Conservation (phyloP, 2,329 filamentous ascomycete genomes). For the Raffaelea ambrosiae region DNA sequence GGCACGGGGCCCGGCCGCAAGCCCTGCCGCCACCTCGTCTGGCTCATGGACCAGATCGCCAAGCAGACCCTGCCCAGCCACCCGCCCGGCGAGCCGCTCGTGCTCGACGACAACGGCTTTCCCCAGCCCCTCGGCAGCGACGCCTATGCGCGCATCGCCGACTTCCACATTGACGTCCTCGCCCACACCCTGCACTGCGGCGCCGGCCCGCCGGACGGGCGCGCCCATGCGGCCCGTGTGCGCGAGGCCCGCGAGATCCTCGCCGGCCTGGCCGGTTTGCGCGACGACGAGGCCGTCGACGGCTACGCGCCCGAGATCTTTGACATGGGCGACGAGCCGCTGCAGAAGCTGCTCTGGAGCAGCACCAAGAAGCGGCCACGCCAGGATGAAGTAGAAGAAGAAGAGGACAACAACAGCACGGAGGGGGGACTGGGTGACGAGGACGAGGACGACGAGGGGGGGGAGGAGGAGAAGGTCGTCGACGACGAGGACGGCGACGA, state of each 20-base stretch:
- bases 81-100: constrained; percentile 21
- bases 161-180: constrained; percentile 42
- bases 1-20: constrained; percentile 11
- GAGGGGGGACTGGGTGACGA: background rate
- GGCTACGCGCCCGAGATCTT: constrained; percentile 39
- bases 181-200: constrained; percentile 44
- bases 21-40: constrained; percentile 44
- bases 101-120: constrained; percentile 24
- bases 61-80: constrained; percentile 38
- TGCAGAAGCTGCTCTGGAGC: constrained; percentile 7
- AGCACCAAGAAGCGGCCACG: constrained; percentile 5
- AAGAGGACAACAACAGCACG: background rate
- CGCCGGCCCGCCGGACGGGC: constrained; percentile 22
- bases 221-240: constrained; percentile 28
- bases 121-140: constrained; percentile 12
- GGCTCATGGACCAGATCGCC: constrained; percentile 45
- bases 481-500: background rate
- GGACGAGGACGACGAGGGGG: background rate
- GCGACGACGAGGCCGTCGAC: constrained; percentile 29
- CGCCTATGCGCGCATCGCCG: constrained; percentile 35
- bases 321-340: constrained; percentile 12
- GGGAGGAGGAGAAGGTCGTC: background rate
- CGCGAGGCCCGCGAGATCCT: constrained; percentile 44
- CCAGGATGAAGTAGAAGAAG: constrained; percentile 10
- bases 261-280: constrained; percentile 30